A percentile compares a stretch with the other conserved stretches of the same genome.
Conservation (phyloP, 495 filamentous ascomycete genomes). For the Letharia lupina region DNA sequence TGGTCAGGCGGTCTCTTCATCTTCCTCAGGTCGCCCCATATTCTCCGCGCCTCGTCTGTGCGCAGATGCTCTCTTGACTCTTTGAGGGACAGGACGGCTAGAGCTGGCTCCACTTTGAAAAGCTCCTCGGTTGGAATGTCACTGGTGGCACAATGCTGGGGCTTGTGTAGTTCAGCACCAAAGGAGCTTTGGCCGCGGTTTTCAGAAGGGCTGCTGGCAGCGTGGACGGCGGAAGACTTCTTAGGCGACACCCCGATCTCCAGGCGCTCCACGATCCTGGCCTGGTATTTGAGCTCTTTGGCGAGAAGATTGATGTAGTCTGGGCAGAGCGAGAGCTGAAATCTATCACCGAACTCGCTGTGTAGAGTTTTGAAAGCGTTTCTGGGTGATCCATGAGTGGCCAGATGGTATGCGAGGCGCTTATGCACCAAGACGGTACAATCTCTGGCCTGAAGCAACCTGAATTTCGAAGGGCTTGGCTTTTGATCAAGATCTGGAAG, state of each 20-base stretch:
- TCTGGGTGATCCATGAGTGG: slow-evolving; percentile 20
- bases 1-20: neutral
- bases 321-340: slow-evolving; percentile 17
- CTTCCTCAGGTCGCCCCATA: slow-evolving; percentile 9
- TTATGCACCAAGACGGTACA: slow-evolving; percentile 20
- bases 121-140: neutral
- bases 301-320: slow-evolving; percentile 20
- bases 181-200: slow-evolving; percentile 8
- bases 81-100: neutral
- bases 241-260: slow-evolving; percentile 6
- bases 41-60: slow-evolving; percentile 11
- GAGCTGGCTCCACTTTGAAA: neutral
- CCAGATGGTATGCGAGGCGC: slow-evolving; percentile 21
- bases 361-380: slow-evolving; percentile 19
- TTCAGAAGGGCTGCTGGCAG: neutral
- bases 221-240: neutral
- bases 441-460: neutral
- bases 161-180: neutral
- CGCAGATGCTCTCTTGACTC: neutral
- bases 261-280: slow-evolving; percentile 13
- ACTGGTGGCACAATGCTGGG: neutral
- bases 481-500: neutral
- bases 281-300: slow-evolving; percentile 25
- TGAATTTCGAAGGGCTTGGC: neutral
- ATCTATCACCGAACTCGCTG: slow-evolving; percentile 21